phyloP scores from a whole-genome alignment of 140 eudicot species.

The Anethum foeniculum region DNA sequence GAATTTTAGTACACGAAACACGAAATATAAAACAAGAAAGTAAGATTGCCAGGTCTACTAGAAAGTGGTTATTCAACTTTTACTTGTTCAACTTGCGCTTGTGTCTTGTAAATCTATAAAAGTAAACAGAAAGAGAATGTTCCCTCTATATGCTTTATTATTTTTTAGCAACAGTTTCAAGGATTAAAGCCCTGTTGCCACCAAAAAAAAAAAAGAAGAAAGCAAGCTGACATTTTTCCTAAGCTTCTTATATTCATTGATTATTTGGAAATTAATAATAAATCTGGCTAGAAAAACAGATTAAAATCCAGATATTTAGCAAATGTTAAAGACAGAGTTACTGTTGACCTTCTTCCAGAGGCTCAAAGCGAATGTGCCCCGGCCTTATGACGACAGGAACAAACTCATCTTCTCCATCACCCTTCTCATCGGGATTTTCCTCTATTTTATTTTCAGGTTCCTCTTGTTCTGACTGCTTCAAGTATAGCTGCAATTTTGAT shows the following conservation, averaged over 20 bases:
- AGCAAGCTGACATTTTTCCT: not conserved
- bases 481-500: constrained; percentile 42
- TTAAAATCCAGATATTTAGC: not conserved
- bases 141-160: not conserved
- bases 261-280: not conserved
- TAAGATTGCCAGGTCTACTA: not conserved
- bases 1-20: no score
- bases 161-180: not conserved
- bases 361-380: constrained; percentile 70
- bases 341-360: constrained; percentile 51
- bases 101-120: not conserved
- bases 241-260: not conserved
- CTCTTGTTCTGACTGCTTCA: constrained; percentile 35
- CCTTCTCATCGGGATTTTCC: constrained; percentile 17
- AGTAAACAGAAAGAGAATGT: constrained; percentile 1
- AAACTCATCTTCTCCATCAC: constrained; percentile 36
- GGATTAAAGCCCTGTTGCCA: not conserved
- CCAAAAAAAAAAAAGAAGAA: not conserved
- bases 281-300: not conserved
- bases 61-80: not conserved
- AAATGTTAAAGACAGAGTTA: not conserved
- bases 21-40: no score
- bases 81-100: not conserved
- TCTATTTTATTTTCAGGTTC: constrained; percentile 21
- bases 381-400: constrained; percentile 59